A percentile compares a stretch with the other conserved stretches of the same genome.
Conservation (phyloP, 805 yeast genomes). For the Grigorovia humatica region DNA sequence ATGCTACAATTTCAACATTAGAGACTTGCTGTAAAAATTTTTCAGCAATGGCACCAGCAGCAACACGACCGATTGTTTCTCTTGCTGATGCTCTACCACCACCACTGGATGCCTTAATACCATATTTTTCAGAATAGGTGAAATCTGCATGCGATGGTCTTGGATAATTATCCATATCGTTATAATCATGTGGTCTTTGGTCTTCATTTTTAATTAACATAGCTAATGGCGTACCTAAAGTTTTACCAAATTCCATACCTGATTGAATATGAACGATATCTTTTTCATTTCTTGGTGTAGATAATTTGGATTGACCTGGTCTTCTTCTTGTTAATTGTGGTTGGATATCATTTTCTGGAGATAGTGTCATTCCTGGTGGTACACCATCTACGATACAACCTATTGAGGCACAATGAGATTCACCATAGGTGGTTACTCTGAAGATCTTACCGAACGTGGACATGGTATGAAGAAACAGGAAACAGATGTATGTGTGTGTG, state of each 20-base stretch:
- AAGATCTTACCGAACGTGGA: constrained; percentile 57
- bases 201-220: constrained; percentile 91
- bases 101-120: constrained; percentile 87
- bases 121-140: constrained; percentile 86
- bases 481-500: too few relatives aligned
- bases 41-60: constrained; percentile 98
- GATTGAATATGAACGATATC: constrained; percentile 88
- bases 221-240: constrained; percentile 92
- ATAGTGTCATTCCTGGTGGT: constrained; percentile 84
- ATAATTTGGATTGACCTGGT: constrained; percentile 88
- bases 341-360: constrained; percentile 74
- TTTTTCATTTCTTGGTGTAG: constrained; percentile 94
- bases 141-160: constrained; percentile 97
- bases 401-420: constrained; percentile 93
- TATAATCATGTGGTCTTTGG: constrained; percentile 93
- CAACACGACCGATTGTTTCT: constrained; percentile 97
- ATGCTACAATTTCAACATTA: constrained; percentile 89
- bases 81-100: constrained; percentile 97
- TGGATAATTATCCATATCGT: constrained; percentile 90
- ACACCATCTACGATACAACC: constrained; percentile 98
- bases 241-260: constrained; percentile 83
- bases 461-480: too few relatives aligned
- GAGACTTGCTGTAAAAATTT: constrained; percentile 68
- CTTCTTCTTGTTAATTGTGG: constrained; percentile 94
- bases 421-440: constrained; percentile 92